Conservation (phyloP, 2,329 filamentous ascomycete species). For the Neodidymelliopsis sp. region DNA sequence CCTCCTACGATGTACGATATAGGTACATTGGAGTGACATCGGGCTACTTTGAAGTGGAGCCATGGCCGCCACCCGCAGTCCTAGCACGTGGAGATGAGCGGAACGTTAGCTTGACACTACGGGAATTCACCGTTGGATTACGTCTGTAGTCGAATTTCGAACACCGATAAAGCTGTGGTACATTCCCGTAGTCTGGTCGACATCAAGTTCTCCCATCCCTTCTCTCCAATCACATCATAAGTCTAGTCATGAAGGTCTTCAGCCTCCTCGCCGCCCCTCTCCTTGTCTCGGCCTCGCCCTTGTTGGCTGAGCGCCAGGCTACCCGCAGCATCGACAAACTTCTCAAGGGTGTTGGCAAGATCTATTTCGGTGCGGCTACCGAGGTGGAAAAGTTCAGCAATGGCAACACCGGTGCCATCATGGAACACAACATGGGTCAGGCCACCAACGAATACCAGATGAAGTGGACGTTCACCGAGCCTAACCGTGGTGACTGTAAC, state of each 20-base stretch:
- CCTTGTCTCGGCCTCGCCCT: neutral
- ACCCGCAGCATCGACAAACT: neutral
- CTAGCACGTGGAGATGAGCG: neutral
- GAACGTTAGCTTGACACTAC: neutral
- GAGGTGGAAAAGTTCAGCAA: conserved; percentile 63
- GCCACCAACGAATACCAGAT: conserved; percentile 74
- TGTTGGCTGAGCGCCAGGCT: neutral
- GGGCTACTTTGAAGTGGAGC: neutral
- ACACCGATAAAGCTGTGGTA: neutral
- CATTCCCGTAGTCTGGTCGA: neutral
- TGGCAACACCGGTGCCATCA: conserved; percentile 62
- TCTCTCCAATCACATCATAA: neutral
- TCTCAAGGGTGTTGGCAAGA: conserved; percentile 58
- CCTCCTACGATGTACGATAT: too few relatives aligned
- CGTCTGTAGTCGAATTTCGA: neutral
- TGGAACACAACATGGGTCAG: conserved; percentile 69
- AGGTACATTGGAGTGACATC: neutral
- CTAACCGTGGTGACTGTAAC: conserved; percentile 51
- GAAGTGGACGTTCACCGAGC: conserved; percentile 70
- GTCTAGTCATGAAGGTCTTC: neutral
- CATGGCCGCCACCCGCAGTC: neutral
- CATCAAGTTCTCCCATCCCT: too few relatives aligned
- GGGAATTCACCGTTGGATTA: neutral
- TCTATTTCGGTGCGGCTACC: conserved; percentile 69
- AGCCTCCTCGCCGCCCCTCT: conserved; percentile 2